phyloP scores from a whole-genome alignment of 805 yeast genomes.

The Maudiozyma turicensis region DNA sequence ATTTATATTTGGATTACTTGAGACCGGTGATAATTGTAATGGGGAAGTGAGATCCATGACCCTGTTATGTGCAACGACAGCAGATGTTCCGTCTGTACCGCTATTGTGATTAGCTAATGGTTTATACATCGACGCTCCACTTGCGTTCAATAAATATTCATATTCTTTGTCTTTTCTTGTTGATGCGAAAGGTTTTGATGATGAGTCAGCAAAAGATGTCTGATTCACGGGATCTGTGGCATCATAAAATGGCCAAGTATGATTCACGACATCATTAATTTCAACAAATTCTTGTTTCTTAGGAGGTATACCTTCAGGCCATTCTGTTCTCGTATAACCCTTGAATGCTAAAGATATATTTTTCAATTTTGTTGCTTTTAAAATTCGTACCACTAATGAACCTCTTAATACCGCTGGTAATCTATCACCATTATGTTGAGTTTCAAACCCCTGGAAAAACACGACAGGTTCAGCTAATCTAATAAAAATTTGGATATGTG shows the following conservation, averaged over 20 bases:
- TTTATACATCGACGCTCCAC: constrained; percentile 14
- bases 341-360: constrained; percentile 48
- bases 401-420: constrained; percentile 83
- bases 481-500: constrained; percentile 60
- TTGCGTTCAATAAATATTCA: constrained; percentile 6
- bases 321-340: constrained; percentile 73
- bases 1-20: neutral
- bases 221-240: neutral
- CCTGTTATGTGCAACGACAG: neutral
- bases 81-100: neutral
- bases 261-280: constrained; percentile 54
- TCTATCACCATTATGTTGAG: constrained; percentile 48
- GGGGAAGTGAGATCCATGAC: neutral
- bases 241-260: constrained; percentile 84
- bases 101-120: constrained; percentile 1
- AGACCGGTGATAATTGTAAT: constrained; percentile 3
- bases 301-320: constrained; percentile 99
- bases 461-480: constrained; percentile 72
- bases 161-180: neutral
- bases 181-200: no score
- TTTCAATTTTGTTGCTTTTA: constrained; percentile 66
- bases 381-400: constrained; percentile 54
- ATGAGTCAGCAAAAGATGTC: neutral
- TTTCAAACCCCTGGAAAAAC: constrained; percentile 73
- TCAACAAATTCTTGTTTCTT: constrained; percentile 61